A percentile compares a stretch with the other conserved stretches of the same genome.
Evolutionary conservation across 2,329 filamentous ascomycete genomes (phyloP).

Genomic region (Laburnicola sp.): DNA sequence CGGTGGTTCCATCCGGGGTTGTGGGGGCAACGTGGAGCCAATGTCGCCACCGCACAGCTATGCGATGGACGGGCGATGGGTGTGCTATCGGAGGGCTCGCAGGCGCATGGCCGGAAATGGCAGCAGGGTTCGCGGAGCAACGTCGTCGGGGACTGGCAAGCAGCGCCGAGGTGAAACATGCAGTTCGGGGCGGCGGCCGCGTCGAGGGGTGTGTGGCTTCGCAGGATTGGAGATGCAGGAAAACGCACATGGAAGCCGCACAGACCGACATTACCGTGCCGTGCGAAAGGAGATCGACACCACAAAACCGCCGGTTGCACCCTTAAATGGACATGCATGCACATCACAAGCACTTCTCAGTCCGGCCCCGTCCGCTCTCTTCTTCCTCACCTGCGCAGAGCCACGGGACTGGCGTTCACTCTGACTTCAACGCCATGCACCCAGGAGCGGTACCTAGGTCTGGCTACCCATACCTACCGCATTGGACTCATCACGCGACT

Average conservation of each 20-base stretch:
- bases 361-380: neutral
- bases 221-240: conserved; percentile 28
- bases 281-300: conserved; percentile 17
- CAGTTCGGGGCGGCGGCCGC: conserved; percentile 6
- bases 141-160: neutral
- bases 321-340: conserved; percentile 25
- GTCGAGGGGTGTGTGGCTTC: conserved; percentile 20
- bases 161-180: conserved; percentile 1
- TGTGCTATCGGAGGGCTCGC: neutral
- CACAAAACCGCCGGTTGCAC: neutral
- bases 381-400: neutral
- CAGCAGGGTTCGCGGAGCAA: neutral
- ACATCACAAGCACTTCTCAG: neutral
- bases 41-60: neutral
- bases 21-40: neutral
- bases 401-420: neutral
- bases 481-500: conserved; percentile 5
- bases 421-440: neutral
- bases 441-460: neutral
- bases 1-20: neutral
- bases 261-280: neutral
- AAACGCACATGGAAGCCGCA: conserved; percentile 12
- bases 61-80: neutral
- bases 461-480: neutral
- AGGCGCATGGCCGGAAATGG: neutral